Conservation (phyloP, 2,329 filamentous ascomycete genomes). For the Monilinia polystroma region DNA sequence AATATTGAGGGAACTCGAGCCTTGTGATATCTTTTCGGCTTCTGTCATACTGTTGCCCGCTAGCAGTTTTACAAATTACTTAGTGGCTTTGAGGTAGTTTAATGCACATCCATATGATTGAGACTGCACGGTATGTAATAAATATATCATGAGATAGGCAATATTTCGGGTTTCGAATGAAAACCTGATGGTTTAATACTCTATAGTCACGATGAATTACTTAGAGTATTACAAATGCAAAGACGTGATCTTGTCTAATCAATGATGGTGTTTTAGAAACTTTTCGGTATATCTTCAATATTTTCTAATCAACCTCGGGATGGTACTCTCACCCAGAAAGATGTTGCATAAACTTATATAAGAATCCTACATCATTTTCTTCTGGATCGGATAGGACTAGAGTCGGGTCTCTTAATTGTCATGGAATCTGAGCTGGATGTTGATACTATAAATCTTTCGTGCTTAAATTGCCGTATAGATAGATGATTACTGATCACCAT, state of each 20-base stretch:
- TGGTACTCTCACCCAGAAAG: not conserved
- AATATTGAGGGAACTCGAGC: not conserved
- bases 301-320: not conserved
- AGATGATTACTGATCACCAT: slow-evolving; percentile 1
- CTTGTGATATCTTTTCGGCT: not conserved
- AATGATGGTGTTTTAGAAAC: not conserved
- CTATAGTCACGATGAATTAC: not conserved
- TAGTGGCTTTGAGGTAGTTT: not conserved
- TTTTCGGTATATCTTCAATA: not conserved
- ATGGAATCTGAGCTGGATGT: not conserved
- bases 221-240: not conserved
- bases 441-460: not conserved
- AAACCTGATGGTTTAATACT: not conserved
- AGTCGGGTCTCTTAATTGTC: not conserved
- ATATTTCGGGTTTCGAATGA: not conserved
- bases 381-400: not conserved
- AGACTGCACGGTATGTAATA: not conserved
- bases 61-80: not conserved
- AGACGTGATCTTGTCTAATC: not conserved
- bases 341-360: not conserved
- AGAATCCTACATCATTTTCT: not conserved
- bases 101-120: not conserved
- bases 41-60: not conserved
- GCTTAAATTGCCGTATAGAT: not conserved
- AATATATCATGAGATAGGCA: not conserved